Evolutionary conservation across 202 grass and related monocot species (phyloP), one percentile per base, ranked within the genome.

Genomic region (Panicum hallii): DNA sequence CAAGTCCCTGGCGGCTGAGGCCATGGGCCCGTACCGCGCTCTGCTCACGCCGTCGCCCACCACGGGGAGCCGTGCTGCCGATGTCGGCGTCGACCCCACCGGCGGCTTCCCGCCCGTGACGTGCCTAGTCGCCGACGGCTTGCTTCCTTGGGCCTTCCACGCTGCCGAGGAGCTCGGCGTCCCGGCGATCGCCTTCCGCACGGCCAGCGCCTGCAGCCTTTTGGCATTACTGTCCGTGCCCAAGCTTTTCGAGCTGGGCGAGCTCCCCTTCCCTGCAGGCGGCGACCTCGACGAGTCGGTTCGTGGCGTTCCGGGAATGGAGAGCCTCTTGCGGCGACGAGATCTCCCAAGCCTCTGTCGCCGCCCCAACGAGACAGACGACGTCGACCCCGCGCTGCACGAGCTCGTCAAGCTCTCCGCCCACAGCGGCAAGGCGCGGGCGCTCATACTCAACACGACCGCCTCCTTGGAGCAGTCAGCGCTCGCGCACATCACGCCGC

Each of bases 101-200:
- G 32, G 53, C 32, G 85, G 40, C 54, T 87, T 86, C 56, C 86
- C 90, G 0, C 88, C 82, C 5, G 67, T 93, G 30, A 90, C 91
- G n/a, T 96, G 88, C 75, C 61, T 95, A 15, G 88, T 95, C 48
- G 83, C 52, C 5, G 90, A 95, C 4, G 90, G 90, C 7, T 13
- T 87, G 8, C 10, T 95, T 43, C 80, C 83, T 0, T 85, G 68
- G 10, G 36, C 82, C 9, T 3, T 86, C 32, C 84, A 93, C 58
- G 16, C 78, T 26, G 74, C 90, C 0, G 81, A 88, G 34, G 93
- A 96, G 78, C 41, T 93, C 16, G 74, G 89, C 23, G 26, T 96
- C 23, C 87, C 91, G 5, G 85, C 84, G 32, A 40, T 96, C 43
- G 77, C 79, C 6, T 91, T 90, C 67, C 91, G 91, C 4, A 93